Evolutionary conservation across 2,329 filamentous ascomycete genomes (phyloP).

Genomic region (Taxawa tesnikishii): DNA sequence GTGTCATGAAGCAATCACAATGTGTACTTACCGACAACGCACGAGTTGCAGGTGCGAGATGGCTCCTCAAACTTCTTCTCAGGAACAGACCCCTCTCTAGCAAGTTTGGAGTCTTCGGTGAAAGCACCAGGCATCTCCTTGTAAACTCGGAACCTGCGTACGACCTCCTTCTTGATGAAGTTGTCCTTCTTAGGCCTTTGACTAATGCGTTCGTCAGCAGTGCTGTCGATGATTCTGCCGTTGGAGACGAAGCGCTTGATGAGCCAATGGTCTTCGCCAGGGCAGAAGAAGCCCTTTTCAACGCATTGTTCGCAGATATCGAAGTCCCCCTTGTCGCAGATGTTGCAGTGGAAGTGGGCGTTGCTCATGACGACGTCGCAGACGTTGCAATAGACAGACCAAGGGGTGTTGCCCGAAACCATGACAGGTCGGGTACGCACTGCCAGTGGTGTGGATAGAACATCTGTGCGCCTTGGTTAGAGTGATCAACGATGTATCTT

Average conservation of each 20-base stretch:
- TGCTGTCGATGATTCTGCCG: constrained; percentile 72
- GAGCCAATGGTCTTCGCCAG: constrained; percentile 74
- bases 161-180: constrained; percentile 7
- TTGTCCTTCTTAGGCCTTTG: constrained; percentile 42
- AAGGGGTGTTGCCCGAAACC: constrained; percentile 32
- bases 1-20: not conserved
- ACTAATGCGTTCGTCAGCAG: constrained; percentile 65
- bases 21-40: constrained; percentile 42
- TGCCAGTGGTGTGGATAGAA: constrained; percentile 2
- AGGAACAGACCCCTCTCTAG: constrained; percentile 14
- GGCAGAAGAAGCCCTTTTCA: constrained; percentile 62
- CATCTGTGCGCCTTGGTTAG: no score
- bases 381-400: constrained; percentile 88
- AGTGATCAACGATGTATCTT: no score
- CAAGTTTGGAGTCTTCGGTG: constrained; percentile 29
- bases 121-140: constrained; percentile 32
- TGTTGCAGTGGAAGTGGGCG: constrained; percentile 86
- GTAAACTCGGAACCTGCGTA: constrained; percentile 11
- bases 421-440: constrained; percentile 11
- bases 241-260: constrained; percentile 78
- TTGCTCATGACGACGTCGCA: constrained; percentile 70
- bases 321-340: constrained; percentile 86
- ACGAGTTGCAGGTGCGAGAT: constrained; percentile 61
- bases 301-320: constrained; percentile 81
- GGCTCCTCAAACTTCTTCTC: constrained; percentile 18